Evolutionary conservation across 2,329 filamentous ascomycete genomes (phyloP).

Genomic region (Xylaria multiplex): DNA sequence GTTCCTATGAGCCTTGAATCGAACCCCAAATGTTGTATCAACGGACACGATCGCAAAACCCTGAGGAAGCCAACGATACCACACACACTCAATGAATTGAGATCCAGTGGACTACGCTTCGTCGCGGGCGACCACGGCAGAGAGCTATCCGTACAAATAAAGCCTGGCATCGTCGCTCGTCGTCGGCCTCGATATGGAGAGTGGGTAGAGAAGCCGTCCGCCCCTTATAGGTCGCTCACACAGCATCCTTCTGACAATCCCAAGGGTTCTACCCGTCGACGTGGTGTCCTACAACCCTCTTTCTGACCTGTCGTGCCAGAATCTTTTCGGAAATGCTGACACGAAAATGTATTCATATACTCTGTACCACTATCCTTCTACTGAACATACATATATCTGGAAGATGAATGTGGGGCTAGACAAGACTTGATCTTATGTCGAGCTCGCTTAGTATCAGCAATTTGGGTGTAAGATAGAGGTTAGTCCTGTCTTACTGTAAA

Average conservation of each 20-base stretch:
- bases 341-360: background rate
- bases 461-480: background rate
- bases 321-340: background rate
- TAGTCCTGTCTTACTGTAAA: background rate
- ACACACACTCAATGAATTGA: background rate
- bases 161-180: background rate
- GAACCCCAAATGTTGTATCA: too few relatives aligned
- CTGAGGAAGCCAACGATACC: background rate
- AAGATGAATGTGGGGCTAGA: conserved; percentile 1
- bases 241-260: background rate
- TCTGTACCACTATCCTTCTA: conserved; percentile 2
- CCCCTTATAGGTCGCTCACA: too few relatives aligned
- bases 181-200: background rate
- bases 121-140: rapidly evolving
- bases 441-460: background rate
- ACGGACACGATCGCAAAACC: too few relatives aligned
- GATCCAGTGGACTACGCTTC: background rate
- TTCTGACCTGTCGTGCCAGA: background rate
- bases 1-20: too few relatives aligned
- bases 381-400: conserved; percentile 3
- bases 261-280: background rate
- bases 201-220: too few relatives aligned
- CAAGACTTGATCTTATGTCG: background rate
- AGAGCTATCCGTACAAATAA: background rate
- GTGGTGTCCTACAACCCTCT: background rate